Conservation (phyloP, 257 asterid species). For the Primulina eburnea region DNA sequence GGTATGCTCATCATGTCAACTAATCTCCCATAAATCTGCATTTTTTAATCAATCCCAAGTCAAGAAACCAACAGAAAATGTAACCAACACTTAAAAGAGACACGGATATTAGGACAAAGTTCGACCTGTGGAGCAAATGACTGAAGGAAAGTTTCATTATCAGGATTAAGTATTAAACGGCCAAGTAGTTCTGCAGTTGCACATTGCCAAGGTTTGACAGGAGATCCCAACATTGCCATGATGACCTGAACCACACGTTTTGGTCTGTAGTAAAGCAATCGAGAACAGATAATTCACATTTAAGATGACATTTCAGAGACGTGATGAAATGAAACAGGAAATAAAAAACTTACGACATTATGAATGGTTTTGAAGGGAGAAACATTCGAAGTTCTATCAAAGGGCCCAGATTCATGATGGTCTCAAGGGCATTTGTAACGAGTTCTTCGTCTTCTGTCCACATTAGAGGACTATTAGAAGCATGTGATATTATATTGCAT, state of each 20-base stretch:
- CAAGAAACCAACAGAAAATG: constrained; percentile 4
- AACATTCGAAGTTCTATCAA: constrained; percentile 86
- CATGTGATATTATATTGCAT: constrained; percentile 12
- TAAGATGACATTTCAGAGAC: constrained; percentile 20
- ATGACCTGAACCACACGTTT: constrained; percentile 83
- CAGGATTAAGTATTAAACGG: constrained; percentile 89
- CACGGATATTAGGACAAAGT: background rate
- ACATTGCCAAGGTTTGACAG: constrained; percentile 93
- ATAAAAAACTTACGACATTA: constrained; percentile 61
- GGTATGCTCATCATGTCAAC: constrained; percentile 90
- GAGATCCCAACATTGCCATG: constrained; percentile 84
- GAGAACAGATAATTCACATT: constrained; percentile 10
- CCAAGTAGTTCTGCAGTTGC: constrained; percentile 94
- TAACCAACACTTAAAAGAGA: background rate
- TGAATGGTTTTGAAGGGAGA: constrained; percentile 85
- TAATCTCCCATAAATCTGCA: constrained; percentile 77
- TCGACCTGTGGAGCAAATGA: constrained; percentile 83
- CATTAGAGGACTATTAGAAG: constrained; percentile 24
- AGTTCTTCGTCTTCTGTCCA: constrained; percentile 95
- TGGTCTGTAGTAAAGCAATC: constrained; percentile 44
- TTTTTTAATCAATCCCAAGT: constrained; percentile 3
- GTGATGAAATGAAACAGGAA: constrained; percentile 15
- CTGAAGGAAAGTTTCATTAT: constrained; percentile 84
- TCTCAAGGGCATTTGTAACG: constrained; percentile 86
- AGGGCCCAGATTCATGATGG: constrained; percentile 84